A percentile compares a stretch with the other conserved stretches of the same genome.
Evolutionary conservation across 345 rosid species (phyloP).

Genomic region (Dovyalis caffra): DNA sequence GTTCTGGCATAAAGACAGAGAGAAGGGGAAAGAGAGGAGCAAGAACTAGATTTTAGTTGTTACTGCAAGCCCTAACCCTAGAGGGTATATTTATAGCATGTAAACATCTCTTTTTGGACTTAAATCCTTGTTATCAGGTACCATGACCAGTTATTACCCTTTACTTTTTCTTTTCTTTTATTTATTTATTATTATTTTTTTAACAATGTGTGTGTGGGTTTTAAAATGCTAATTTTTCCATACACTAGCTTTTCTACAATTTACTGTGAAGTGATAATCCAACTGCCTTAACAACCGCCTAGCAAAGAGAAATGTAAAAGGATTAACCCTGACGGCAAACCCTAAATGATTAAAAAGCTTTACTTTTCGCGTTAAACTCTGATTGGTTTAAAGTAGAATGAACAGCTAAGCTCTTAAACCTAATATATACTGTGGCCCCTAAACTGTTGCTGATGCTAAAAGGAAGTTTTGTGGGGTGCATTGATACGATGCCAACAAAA

Average conservation of each 20-base stretch:
- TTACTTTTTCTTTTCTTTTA: no score
- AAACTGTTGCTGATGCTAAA: slow-evolving; percentile 24
- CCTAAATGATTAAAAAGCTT: slow-evolving; percentile 39
- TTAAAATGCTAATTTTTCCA: background rate
- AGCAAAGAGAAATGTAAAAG: slow-evolving; percentile 4
- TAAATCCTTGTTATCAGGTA: background rate
- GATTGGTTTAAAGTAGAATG: slow-evolving; percentile 54
- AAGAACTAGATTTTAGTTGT: slow-evolving; percentile 17
- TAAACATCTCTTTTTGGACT: slow-evolving; percentile 3
- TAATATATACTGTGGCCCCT: slow-evolving; percentile 24
- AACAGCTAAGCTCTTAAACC: slow-evolving; percentile 40
- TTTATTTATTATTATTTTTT: no score
- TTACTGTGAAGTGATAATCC: slow-evolving; percentile 38
- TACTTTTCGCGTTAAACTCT: slow-evolving; percentile 27
- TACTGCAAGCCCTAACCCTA: slow-evolving; percentile 57
- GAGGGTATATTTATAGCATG: slow-evolving; percentile 38
- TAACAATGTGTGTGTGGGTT: background rate
- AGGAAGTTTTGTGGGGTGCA: slow-evolving; percentile 33
- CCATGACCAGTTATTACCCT: background rate
- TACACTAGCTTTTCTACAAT: slow-evolving; percentile 26
- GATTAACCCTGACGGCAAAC: slow-evolving; percentile 14
- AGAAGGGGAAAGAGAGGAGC: slow-evolving; percentile 13
- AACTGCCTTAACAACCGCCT: slow-evolving; percentile 39
- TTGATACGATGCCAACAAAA: slow-evolving; percentile 32
- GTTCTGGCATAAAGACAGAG: slow-evolving; percentile 7